phyloP scores from a whole-genome alignment of 2,329 filamentous ascomycete genomes.

The Raffaelea arxii region DNA sequence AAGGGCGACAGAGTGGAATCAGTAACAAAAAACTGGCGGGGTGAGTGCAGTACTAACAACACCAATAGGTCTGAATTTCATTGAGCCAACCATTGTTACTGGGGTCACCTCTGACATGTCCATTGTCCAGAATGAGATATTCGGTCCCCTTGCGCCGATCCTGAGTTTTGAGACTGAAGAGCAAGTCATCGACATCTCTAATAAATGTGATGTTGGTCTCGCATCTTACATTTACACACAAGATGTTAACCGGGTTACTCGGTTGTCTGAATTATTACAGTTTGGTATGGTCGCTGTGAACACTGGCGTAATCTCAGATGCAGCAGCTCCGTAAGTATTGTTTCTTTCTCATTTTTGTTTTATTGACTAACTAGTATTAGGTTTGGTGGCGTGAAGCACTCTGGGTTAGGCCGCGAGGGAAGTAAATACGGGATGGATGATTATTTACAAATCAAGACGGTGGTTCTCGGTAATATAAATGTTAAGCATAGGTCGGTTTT shows the following conservation, averaged over 20 bases:
- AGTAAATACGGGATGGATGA: conserved; percentile 69
- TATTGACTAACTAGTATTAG: too few species aligned
- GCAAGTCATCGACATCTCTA: conserved; percentile 78
- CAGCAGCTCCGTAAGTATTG: too few species aligned
- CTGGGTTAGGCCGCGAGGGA: conserved; percentile 71
- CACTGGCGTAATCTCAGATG: conserved; percentile 55
- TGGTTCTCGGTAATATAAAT: too few species aligned
- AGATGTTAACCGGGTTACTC: conserved; percentile 47
- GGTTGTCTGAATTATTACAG: conserved; percentile 61
- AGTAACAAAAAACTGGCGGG: too few species aligned
- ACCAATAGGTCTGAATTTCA: conserved; percentile 82
- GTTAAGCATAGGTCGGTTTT: too few species aligned
- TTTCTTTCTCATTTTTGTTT: too few species aligned
- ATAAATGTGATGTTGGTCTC: conserved; percentile 73
- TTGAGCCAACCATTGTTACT: conserved; percentile 78
- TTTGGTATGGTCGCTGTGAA: conserved; percentile 85
- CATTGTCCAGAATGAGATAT: conserved; percentile 81
- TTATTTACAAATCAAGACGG: conserved; percentile 65
- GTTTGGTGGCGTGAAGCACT: conserved; percentile 77
- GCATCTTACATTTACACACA: conserved; percentile 87
- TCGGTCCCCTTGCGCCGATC: conserved; percentile 83
- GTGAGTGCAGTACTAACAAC: too few species aligned
- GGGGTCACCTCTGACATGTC: conserved; percentile 81
- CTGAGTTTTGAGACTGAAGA: conserved; percentile 84
- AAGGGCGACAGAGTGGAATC: too few species aligned